phyloP scores from a whole-genome alignment of 2,329 filamentous ascomycete species.

The Curvularia spicifera region DNA sequence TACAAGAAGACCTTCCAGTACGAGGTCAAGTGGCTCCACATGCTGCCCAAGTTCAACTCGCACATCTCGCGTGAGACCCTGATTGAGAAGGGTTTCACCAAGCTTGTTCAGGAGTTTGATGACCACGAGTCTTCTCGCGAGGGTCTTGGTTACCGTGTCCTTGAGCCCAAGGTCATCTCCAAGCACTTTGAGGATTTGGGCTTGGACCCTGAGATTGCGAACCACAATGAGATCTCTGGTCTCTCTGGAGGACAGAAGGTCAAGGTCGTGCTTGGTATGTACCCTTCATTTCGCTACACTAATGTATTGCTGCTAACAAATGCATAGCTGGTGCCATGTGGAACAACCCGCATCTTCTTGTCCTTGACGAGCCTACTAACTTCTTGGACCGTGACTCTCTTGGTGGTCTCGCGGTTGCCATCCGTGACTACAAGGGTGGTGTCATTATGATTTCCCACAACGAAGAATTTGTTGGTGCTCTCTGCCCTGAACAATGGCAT shows the following conservation, averaged over 20 bases:
- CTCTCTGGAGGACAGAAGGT: constrained; percentile 98
- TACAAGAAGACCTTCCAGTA: constrained; percentile 99
- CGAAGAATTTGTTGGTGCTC: constrained; percentile 95
- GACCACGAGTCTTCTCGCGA: constrained; percentile 99
- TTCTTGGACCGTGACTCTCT: constrained; percentile 98
- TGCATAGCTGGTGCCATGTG: constrained; percentile 81
- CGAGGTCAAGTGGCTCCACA: constrained; percentile 90
- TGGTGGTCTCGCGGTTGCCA: constrained; percentile 94
- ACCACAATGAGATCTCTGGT: constrained; percentile 97
- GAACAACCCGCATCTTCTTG: constrained; percentile 98
- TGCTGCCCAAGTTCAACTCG: constrained; percentile 91
- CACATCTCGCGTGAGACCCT: constrained; percentile 94
- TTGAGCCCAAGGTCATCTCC: constrained; percentile 91
- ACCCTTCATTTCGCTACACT: not conserved
- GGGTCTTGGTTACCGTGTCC: constrained; percentile 91
- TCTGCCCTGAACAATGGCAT: constrained; percentile 96
- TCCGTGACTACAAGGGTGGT: constrained; percentile 96
- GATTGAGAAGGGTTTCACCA: constrained; percentile 82
- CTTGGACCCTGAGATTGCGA: constrained; percentile 95
- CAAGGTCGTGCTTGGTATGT: constrained; percentile 84
- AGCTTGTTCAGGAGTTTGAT: constrained; percentile 96
- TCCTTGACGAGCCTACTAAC: constrained; percentile 98
- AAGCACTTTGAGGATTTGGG: constrained; percentile 99
- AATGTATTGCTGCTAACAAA: constrained; percentile 16
- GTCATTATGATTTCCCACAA: constrained; percentile 99